These are phyloP conservation scores for Primulina eburnea DNA, from an alignment of 257 asterid species.

Conservation along the genomic window DNA sequence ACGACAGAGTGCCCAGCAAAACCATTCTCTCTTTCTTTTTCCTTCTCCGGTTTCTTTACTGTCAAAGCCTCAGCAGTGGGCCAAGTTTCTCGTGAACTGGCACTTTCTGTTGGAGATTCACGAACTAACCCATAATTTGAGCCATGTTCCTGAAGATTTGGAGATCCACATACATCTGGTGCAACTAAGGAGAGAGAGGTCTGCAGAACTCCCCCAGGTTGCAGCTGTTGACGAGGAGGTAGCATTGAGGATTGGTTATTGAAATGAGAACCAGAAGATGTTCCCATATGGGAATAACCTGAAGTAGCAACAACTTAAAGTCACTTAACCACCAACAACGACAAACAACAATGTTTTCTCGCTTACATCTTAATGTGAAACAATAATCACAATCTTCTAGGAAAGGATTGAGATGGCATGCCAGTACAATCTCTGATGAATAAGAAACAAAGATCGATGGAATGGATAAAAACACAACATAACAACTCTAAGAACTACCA, in stretches of 20 bases:
- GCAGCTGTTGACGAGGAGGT: slow-evolving; percentile 93
- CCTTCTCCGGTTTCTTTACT: slow-evolving; percentile 57
- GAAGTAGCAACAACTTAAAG: slow-evolving; percentile 8
- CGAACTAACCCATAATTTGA: slow-evolving; percentile 77
- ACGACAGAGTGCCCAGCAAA: slow-evolving; percentile 74
- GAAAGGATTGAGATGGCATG: not conserved
- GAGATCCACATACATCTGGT: slow-evolving; percentile 74
- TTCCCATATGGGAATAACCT: slow-evolving; percentile 43
- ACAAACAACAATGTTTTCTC: slow-evolving; percentile 6
- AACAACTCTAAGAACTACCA: not conserved
- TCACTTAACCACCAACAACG: not conserved
- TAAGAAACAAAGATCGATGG: not conserved
- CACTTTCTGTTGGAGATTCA: slow-evolving; percentile 92
- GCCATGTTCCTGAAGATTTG: slow-evolving; percentile 75
- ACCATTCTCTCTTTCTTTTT: slow-evolving; percentile 67
- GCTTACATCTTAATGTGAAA: not conserved
- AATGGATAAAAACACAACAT: not conserved
- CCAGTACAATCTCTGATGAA: not conserved
- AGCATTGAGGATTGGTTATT: slow-evolving; percentile 73
- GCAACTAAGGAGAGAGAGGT: slow-evolving; percentile 76
- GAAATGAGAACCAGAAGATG: slow-evolving; percentile 74
- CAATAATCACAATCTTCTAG: not conserved
- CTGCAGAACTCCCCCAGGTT: slow-evolving; percentile 67
- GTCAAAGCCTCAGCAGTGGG: slow-evolving; percentile 70
- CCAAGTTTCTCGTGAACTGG: slow-evolving; percentile 95